phyloP scores from a whole-genome alignment of 352 stramenopile genomes.

The Pythium volutum region DNA sequence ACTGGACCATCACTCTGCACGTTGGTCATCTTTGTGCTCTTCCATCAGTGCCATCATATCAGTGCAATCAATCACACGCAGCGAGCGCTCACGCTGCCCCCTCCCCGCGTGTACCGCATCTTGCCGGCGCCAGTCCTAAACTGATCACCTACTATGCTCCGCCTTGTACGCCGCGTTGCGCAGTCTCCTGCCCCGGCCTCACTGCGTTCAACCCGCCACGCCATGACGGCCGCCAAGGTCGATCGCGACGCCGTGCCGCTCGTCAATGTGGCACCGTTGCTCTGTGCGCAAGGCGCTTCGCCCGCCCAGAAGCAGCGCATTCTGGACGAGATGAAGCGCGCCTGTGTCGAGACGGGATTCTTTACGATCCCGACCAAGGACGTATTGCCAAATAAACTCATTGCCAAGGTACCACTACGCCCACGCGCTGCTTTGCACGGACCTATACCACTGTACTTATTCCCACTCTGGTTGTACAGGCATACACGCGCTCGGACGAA shows the following conservation, averaged over 20 bases:
- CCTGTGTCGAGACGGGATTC: conserved; percentile 63
- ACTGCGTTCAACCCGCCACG: conserved; percentile 21
- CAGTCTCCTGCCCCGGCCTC: conserved; percentile 10
- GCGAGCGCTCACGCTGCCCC: background rate
- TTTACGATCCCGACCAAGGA: conserved; percentile 73
- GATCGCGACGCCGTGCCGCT: conserved; percentile 52
- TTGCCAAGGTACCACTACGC: conserved; percentile 34
- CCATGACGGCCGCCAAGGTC: conserved; percentile 54
- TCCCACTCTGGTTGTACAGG: conserved; percentile 17
- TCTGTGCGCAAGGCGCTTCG: conserved; percentile 22
- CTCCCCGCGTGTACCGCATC: no score
- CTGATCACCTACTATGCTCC: conserved; percentile 20
- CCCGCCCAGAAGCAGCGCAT: conserved; percentile 38
- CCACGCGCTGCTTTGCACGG: background rate
- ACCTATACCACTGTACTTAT: no score
- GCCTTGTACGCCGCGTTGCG: conserved; percentile 5
- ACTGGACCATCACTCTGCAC: conserved; percentile 3
- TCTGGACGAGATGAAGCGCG: conserved; percentile 51
- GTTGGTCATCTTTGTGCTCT: background rate
- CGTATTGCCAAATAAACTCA: conserved; percentile 48
- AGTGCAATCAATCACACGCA: no score
- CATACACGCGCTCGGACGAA: conserved; percentile 64
- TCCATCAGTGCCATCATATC: no score
- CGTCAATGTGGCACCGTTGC: conserved; percentile 62
- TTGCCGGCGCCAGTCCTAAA: no score